Evolutionary conservation across 345 rosid species (phyloP).

Genomic region (Murraya koenigii): DNA sequence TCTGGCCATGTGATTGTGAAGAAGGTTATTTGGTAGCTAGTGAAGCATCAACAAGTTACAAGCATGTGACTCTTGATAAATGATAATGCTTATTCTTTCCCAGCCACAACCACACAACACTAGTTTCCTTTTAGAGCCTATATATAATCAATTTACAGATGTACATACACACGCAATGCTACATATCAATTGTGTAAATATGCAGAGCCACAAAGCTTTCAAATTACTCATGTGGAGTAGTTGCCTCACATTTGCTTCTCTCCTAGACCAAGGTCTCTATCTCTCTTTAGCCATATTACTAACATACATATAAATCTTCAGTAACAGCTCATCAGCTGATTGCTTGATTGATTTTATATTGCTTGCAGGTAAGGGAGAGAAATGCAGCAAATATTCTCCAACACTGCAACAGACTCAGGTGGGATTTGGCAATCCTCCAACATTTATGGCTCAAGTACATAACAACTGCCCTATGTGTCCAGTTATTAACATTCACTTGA

Average conservation of each 20-base stretch:
- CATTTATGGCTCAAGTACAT: constrained; percentile 24
- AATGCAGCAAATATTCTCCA: constrained; percentile 22
- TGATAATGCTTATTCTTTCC: not conserved
- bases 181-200: not conserved
- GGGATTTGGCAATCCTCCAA: constrained; percentile 25
- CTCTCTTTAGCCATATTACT: not conserved
- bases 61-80: constrained; percentile 21
- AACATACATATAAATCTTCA: not conserved
- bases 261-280: constrained; percentile 12
- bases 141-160: not conserved
- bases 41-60: not conserved
- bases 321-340: not conserved
- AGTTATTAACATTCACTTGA: constrained; percentile 26
- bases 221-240: constrained; percentile 14
- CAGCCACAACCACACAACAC: not conserved
- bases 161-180: not conserved
- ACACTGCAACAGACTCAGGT: constrained; percentile 26
- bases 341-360: not conserved
- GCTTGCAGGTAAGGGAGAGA: constrained; percentile 24
- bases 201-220: constrained; percentile 6
- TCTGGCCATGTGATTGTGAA: constrained; percentile 5
- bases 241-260: constrained; percentile 18
- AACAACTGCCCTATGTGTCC: constrained; percentile 41
- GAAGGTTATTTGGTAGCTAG: not conserved
- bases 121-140: not conserved